A percentile compares a stretch with the other conserved stretches of the same genome.
Conservation (phyloP, 75 land plant genomes). For the Pinus taeda region DNA sequence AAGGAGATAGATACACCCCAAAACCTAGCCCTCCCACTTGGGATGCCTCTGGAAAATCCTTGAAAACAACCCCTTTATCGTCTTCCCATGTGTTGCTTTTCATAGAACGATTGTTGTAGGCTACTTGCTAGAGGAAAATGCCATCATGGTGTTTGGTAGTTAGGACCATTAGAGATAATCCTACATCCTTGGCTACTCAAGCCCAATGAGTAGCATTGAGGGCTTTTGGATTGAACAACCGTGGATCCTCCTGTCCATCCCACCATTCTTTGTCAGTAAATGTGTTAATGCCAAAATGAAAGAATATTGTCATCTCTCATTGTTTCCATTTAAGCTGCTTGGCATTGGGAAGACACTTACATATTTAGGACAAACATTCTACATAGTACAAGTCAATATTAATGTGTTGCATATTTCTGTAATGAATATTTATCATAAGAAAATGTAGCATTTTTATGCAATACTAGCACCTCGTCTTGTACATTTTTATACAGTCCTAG, state of each 20-base stretch:
- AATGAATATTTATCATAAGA: no score
- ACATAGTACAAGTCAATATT: no score
- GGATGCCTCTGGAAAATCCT: slow-evolving; percentile 58
- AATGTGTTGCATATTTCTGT: no score
- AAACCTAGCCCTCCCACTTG: slow-evolving; percentile 52
- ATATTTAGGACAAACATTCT: no score
- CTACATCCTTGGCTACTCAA: no score
- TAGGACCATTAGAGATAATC: no score
- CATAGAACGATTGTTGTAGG: slow-evolving; percentile 75
- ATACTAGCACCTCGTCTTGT: no score
- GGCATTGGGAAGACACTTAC: slow-evolving; percentile 32
- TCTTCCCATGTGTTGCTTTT: slow-evolving; percentile 52
- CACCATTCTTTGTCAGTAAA: slow-evolving; percentile 86
- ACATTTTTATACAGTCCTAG: no score
- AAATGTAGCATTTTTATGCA: no score
- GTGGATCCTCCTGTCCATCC: slow-evolving; percentile 70
- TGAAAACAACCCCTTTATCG: slow-evolving; percentile 79
- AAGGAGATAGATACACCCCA: slow-evolving; percentile 17
- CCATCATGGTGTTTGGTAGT: no score
- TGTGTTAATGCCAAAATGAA: slow-evolving; percentile 22
- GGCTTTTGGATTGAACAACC: slow-evolving; percentile 58
- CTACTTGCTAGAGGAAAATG: slow-evolving; percentile 18
- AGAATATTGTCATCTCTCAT: slow-evolving; percentile 79
- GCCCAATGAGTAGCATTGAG: slow-evolving; percentile 33
- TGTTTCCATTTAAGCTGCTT: slow-evolving; percentile 81